A percentile compares a stretch with the other conserved stretches of the same genome.
Evolutionary conservation across 2,329 filamentous ascomycete species (phyloP).

Genomic region (Cordyceps farinosa): DNA sequence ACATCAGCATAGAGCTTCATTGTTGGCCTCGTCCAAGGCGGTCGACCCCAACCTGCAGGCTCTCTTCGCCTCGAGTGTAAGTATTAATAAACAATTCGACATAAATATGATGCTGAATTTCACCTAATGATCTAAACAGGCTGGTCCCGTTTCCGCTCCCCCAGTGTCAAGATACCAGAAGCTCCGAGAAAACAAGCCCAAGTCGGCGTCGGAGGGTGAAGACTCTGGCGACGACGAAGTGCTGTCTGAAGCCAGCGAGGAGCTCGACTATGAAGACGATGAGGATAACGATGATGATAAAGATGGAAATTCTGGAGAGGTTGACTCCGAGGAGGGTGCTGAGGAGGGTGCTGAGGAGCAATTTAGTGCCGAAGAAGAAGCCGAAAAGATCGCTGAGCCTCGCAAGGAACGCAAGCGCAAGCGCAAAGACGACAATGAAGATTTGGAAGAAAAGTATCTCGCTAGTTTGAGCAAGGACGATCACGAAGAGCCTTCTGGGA

Average conservation of each 20-base stretch:
- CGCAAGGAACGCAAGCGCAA: conserved; percentile 59
- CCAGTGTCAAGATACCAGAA: conserved; percentile 44
- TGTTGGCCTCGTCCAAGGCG: conserved; percentile 48
- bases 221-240: conserved; percentile 31
- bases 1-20: conserved; percentile 29
- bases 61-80: conserved; percentile 70
- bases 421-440: conserved; percentile 63
- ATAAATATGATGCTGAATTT: neutral
- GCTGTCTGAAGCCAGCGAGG: conserved; percentile 26
- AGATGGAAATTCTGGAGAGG: conserved; percentile 19
- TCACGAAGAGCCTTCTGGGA: conserved; percentile 52
- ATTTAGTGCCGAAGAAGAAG: conserved; percentile 36
- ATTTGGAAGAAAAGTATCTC: conserved; percentile 69
- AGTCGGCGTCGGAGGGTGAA: conserved; percentile 25
- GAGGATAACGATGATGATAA: conserved; percentile 13
- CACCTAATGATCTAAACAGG: conserved; percentile 32
- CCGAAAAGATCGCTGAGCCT: conserved; percentile 35
- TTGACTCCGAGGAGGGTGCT: conserved; percentile 26
- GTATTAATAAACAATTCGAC: conserved; percentile 30
- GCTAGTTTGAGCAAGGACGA: conserved; percentile 59
- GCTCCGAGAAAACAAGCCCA: conserved; percentile 33
- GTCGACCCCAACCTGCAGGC: conserved; percentile 68
- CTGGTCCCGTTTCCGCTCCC: conserved; percentile 48
- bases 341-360: conserved; percentile 38
- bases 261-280: conserved; percentile 28